Evolutionary conservation across 345 rosid genomes (phyloP).

Genomic region (Theobroma cacao): DNA sequence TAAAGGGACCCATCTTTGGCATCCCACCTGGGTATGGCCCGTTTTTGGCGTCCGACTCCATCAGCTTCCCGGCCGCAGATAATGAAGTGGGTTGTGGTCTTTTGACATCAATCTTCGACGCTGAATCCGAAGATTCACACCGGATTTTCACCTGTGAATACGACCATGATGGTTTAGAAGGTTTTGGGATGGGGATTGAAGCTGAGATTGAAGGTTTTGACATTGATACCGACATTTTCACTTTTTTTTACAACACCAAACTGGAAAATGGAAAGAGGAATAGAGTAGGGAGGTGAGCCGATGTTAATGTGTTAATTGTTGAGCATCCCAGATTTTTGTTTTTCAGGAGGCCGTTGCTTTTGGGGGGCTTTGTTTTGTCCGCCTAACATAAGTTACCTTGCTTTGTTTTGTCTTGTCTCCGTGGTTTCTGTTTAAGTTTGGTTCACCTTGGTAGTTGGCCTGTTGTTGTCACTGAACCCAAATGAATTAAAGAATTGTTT

Average conservation of each 20-base stretch:
- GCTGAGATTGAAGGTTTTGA: slow-evolving; percentile 47
- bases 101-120: slow-evolving; percentile 9
- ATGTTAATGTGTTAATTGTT: not conserved
- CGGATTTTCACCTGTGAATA: slow-evolving; percentile 31
- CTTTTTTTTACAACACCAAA: not conserved
- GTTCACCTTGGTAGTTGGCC: not conserved
- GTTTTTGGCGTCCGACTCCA: slow-evolving; percentile 29
- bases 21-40: slow-evolving; percentile 55
- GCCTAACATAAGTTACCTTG: not conserved
- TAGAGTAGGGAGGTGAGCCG: not conserved
- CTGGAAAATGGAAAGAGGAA: not conserved
- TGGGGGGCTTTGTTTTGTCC: not conserved
- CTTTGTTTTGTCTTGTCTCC: not conserved
- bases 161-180: not conserved
- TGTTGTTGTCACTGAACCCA: too few relatives aligned
- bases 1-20: slow-evolving; percentile 56
- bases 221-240: slow-evolving; percentile 27
- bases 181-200: slow-evolving; percentile 33
- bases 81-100: slow-evolving; percentile 15
- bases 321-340: not conserved
- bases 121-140: slow-evolving; percentile 36
- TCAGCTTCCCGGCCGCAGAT: slow-evolving; percentile 26
- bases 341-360: not conserved
- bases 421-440: not conserved
- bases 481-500: too few relatives aligned